phyloP scores from a whole-genome alignment of 208 protist genomes.

The Blechomonas ayalai region DNA sequence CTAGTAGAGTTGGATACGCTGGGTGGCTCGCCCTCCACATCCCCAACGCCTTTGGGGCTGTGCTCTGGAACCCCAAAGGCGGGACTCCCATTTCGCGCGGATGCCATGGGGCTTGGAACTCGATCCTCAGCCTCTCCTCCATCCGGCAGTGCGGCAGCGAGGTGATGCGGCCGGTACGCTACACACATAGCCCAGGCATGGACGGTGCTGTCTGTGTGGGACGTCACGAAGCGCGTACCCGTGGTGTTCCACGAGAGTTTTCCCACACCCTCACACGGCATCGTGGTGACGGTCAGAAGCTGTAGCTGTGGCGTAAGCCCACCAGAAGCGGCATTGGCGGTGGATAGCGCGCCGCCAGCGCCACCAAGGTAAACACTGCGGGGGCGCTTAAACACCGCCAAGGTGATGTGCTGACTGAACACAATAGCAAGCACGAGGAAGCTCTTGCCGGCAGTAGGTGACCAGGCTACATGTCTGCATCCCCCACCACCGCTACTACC shows the following conservation, averaged over 20 bases:
- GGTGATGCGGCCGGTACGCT: conserved; percentile 18
- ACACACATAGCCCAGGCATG: conserved; percentile 60
- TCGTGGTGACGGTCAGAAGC: conserved; percentile 25
- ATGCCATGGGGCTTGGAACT: no score
- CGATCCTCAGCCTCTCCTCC: no score
- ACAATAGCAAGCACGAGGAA: conserved; percentile 69
- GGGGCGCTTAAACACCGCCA: conserved; percentile 65
- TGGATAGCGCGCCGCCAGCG: no score
- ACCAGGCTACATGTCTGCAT: conserved; percentile 58
- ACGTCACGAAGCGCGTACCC: conserved; percentile 72
- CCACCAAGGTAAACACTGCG: not conserved
- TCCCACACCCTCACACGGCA: conserved; percentile 42
- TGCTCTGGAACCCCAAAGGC: no score
- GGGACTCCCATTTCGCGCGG: no score
- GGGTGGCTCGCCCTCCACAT: not conserved
- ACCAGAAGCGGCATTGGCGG: not conserved
- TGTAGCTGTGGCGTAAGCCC: conserved; percentile 15
- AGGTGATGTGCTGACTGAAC: conserved; percentile 22
- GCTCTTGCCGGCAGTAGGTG: conserved; percentile 67
- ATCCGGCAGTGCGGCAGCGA: no score
- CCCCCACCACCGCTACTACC: conserved; percentile 5
- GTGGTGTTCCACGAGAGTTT: conserved; percentile 76
- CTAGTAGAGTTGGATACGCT: not conserved
- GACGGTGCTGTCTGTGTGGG: conserved; percentile 65
- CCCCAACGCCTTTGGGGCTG: not conserved